Conservation (phyloP, 2,329 filamentous ascomycete genomes). For the Verticillium klebahnii region DNA sequence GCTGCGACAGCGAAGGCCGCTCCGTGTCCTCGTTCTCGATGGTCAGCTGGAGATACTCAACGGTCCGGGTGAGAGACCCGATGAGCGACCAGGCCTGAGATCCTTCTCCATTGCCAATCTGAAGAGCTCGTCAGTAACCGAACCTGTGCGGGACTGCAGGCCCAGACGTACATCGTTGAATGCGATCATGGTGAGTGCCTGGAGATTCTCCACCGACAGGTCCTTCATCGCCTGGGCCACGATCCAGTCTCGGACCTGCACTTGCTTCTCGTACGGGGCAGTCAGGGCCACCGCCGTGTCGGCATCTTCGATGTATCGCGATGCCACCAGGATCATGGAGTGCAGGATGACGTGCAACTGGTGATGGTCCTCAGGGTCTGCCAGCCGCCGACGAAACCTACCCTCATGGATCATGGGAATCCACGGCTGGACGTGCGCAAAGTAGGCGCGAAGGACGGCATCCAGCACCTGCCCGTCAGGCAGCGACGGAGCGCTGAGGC, state of each 20-base stretch:
- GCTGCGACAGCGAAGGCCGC: constrained; percentile 19
- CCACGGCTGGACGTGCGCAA: constrained; percentile 30
- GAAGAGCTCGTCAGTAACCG: constrained; percentile 11
- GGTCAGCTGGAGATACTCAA: constrained; percentile 24
- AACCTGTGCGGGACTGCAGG: no score
- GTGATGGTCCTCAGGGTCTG: constrained; percentile 13
- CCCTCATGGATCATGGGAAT: constrained; percentile 30
- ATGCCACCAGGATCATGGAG: constrained; percentile 23
- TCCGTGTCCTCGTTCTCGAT: constrained; percentile 21
- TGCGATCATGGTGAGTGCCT: constrained; percentile 29
- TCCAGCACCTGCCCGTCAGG: constrained; percentile 11
- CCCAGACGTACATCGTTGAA: constrained; percentile 25
- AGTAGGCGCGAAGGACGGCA: constrained; percentile 26
- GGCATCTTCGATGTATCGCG: constrained; percentile 22
- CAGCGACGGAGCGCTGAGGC: not conserved
- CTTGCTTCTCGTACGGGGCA: constrained; percentile 15
- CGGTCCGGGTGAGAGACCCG: constrained; percentile 22
- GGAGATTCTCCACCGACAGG: constrained; percentile 28
- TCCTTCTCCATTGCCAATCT: constrained; percentile 23
- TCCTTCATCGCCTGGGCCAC: constrained; percentile 23
- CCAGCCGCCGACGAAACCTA: constrained; percentile 19
- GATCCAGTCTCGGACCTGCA: constrained; percentile 14
- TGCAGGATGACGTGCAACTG: constrained; percentile 27
- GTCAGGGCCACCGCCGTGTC: constrained; percentile 9
- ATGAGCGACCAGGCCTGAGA: constrained; percentile 22